A percentile compares a stretch with the other conserved stretches of the same genome.
Conservation (phyloP, 2,329 filamentous ascomycete species). For the Alternaria gansuensis region DNA sequence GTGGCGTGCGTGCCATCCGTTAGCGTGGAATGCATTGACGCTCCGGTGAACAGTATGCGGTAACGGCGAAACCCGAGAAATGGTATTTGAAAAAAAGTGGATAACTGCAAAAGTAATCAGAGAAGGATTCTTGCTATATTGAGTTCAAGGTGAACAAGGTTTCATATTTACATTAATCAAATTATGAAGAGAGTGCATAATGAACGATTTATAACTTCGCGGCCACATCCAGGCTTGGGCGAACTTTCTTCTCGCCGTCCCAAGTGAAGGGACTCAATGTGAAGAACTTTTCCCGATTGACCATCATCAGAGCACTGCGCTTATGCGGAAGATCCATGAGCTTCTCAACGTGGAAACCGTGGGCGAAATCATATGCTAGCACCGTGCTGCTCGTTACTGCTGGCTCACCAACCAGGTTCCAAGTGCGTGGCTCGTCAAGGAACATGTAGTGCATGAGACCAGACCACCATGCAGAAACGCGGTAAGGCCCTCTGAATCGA, state of each 20-base stretch:
- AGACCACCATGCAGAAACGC: slow-evolving; percentile 67
- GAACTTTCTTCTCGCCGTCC: slow-evolving; percentile 50
- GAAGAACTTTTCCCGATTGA: slow-evolving; percentile 74
- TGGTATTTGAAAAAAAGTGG: background rate
- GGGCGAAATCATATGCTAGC: slow-evolving; percentile 76
- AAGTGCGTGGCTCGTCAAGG: slow-evolving; percentile 66
- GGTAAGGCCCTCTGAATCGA: slow-evolving; percentile 63
- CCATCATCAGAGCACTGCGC: slow-evolving; percentile 72
- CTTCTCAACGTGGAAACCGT: slow-evolving; percentile 76
- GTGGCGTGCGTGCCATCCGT: slow-evolving; percentile 23
- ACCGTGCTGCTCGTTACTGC: slow-evolving; percentile 75
- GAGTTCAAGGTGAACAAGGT: background rate
- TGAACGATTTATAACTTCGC: slow-evolving; percentile 40
- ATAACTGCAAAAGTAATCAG: background rate
- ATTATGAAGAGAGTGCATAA: background rate
- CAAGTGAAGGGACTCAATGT: slow-evolving; percentile 67
- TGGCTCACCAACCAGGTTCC: slow-evolving; percentile 71
- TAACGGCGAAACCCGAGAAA: background rate
- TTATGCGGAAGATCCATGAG: slow-evolving; percentile 77
- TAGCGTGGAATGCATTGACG: background rate
- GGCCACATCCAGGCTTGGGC: slow-evolving; percentile 47
- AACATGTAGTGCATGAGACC: slow-evolving; percentile 68
- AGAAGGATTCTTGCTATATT: background rate
- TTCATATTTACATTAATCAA: slow-evolving; percentile 2
- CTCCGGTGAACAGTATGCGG: background rate